Evolutionary conservation across 257 asterid genomes (phyloP).

Genomic region (Solanum sparsipilum): DNA sequence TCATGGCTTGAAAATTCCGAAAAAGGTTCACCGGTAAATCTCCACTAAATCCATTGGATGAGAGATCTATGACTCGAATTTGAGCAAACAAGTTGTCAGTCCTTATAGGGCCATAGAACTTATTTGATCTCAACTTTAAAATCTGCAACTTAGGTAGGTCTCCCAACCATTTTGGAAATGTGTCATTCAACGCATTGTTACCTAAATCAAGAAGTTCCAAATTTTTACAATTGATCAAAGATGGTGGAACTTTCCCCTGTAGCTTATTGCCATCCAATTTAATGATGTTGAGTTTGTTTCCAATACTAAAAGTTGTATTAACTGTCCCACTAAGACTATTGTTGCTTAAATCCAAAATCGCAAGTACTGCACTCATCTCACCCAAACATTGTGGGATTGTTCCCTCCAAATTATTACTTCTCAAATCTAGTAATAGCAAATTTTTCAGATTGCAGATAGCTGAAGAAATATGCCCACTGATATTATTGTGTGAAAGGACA

Average conservation of each 20-base stretch:
- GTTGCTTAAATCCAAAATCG: neutral
- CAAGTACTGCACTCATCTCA: accelerated
- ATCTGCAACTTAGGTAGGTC: neutral
- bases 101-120: neutral
- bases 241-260: neutral
- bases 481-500: neutral
- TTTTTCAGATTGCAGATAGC: neutral
- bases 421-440: accelerated
- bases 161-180: neutral
- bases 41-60: neutral
- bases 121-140: neutral
- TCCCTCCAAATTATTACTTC: neutral
- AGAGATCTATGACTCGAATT: neutral
- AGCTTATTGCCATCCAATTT: neutral
- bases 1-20: too few relatives aligned
- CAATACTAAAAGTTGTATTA: neutral
- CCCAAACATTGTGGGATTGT: neutral
- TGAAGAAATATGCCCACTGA: neutral
- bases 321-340: neutral
- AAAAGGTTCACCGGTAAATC: too few relatives aligned
- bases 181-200: neutral
- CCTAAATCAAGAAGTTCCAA: neutral
- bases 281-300: neutral
- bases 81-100: neutral
- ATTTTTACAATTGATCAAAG: neutral